phyloP scores from a whole-genome alignment of 75 land plant genomes.

The Pseudotsuga menziesii region DNA sequence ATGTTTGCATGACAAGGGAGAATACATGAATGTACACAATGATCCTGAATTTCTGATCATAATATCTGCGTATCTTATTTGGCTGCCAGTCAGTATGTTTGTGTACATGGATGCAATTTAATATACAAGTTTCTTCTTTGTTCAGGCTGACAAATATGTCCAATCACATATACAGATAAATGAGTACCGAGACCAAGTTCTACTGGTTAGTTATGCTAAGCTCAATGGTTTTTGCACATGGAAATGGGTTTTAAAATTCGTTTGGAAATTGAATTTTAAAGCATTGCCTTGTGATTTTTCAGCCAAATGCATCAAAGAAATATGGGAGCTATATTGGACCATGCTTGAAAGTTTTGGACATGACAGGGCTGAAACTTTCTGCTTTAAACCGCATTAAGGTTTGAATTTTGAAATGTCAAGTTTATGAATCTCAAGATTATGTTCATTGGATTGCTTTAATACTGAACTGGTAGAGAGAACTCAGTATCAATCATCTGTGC shows the following conservation, averaged over 20 bases:
- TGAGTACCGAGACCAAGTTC: conserved; percentile 89
- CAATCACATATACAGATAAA: conserved; percentile 98
- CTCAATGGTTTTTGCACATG: not conserved
- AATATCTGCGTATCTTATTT: too few species aligned
- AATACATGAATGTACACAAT: not conserved
- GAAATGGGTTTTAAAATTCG: not conserved
- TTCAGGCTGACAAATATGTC: conserved; percentile 85
- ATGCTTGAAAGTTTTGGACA: conserved; percentile 86
- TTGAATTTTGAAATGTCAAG: not conserved
- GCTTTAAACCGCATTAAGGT: conserved; percentile 83
- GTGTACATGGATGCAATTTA: not conserved
- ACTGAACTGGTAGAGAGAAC: not conserved
- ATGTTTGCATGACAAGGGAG: not conserved
- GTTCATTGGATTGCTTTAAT: not conserved
- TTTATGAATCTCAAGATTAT: not conserved
- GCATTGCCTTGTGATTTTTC: not conserved
- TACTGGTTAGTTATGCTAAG: conserved; percentile 51
- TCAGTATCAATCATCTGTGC: too few species aligned
- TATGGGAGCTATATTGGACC: conserved; percentile 60
- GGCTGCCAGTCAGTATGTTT: too few species aligned
- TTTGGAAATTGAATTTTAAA: not conserved
- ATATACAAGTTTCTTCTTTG: not conserved
- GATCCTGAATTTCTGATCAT: not conserved
- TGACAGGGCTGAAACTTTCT: conserved; percentile 94
- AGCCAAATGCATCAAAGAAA: conserved; percentile 70